Evolutionary conservation across 1,284 basidiomycete species (phyloP), one percentile per base, ranked within the genome.

Genomic region (Irpex rosettiformis): DNA sequence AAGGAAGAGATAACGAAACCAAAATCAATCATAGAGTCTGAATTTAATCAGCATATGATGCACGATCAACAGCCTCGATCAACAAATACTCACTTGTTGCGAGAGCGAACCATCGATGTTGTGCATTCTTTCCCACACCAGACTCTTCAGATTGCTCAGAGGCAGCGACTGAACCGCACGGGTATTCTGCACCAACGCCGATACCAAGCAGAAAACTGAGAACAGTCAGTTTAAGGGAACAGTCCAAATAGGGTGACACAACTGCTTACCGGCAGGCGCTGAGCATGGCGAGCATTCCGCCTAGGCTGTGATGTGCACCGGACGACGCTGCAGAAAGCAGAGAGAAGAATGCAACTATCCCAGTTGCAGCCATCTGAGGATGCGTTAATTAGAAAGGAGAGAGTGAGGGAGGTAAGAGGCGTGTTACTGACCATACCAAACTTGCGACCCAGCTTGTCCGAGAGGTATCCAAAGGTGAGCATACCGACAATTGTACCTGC

Each of bases 101-200:
- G 18, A 96, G 81, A 18, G 90, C 86, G 67, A 96, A 91, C 82
- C 93, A 93, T 56, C 88, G 77, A 70, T 96, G 90, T 69, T 94
- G 94, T 3, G 88, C 82, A 56, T 83, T 84, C 74, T 91, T 93
- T 64, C 75, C 79, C 66, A 96, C 87, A 2, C 82, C 84, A 21
- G 81, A 77, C 67, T 93, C 89, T 72, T 96, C 95, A 0, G 93
- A 93, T 69, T 93, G 91, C 70, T 97, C 95, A 1, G 91, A 90
- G 2, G 90, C 89, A 22, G 94, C 93, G n/a, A 97, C 94, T 2
- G 88, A 91, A 5, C 94, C 95, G 61, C 89, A 91, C 4, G 94
- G 94, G 65, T 97, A 96, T 71, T 96, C 93, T 10, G 93, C 93
- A 25, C 94, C 94, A 7, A 94, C 78, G 43, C 91, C 91, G 58